Evolutionary conservation across 2,329 filamentous ascomycete species (phyloP).

Genomic region (Pseudocercospora vitis): DNA sequence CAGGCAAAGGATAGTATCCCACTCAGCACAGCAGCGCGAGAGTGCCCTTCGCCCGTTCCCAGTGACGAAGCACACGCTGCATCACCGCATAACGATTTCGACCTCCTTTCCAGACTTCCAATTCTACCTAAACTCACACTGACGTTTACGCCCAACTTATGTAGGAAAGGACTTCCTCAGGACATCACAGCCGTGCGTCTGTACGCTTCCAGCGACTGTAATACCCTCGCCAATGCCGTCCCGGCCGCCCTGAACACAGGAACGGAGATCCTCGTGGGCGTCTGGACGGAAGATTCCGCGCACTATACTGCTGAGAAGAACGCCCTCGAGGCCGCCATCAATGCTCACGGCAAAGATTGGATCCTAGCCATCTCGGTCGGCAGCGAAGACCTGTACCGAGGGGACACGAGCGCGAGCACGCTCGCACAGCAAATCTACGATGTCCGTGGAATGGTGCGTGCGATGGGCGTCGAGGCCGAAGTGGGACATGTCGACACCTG

Average conservation of each 20-base stretch:
- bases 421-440: conserved; percentile 52
- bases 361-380: conserved; percentile 66
- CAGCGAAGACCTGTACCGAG: conserved; percentile 67
- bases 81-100: no score
- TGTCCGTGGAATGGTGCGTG: conserved; percentile 54
- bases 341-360: conserved; percentile 57
- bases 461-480: conserved; percentile 48
- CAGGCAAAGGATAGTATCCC: no score
- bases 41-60: no score
- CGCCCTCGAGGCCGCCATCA: conserved; percentile 59
- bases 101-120: no score
- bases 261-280: conserved; percentile 62
- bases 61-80: no score
- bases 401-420: conserved; percentile 43
- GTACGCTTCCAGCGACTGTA: conserved; percentile 63
- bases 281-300: conserved; percentile 55
- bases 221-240: conserved; percentile 51
- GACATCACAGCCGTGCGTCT: conserved; percentile 61
- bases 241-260: conserved; percentile 62
- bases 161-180: conserved; percentile 49
- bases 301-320: conserved; percentile 61
- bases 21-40: no score
- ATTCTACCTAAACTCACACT: no score
- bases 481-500: conserved; percentile 67
- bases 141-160: no score